Evolutionary conservation across 208 protist genomes (phyloP).

Genomic region (Dictyostelium gargantuum): DNA sequence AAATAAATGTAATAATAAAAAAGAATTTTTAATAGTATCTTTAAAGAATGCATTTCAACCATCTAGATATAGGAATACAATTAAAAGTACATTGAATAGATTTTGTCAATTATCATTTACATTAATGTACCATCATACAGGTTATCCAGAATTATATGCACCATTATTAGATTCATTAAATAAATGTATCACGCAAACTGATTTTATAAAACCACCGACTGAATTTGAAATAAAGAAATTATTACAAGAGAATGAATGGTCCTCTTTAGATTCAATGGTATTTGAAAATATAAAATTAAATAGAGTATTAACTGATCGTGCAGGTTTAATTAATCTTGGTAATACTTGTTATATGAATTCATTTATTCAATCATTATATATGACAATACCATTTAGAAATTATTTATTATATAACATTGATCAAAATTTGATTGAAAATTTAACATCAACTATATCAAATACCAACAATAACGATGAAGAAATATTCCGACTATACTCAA

Average conservation of each 20-base stretch:
- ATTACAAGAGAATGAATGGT: neutral
- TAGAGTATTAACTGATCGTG: neutral
- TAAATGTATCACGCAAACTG: neutral
- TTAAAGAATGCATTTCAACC: neutral
- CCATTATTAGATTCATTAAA: neutral
- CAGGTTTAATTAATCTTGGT: conserved; percentile 83
- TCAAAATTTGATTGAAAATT: neutral
- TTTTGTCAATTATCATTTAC: neutral
- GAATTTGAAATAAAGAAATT: conserved; percentile 14
- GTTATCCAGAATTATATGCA: conserved; percentile 1
- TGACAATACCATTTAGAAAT: conserved; percentile 2
- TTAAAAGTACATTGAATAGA: neutral
- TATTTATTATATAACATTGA: neutral
- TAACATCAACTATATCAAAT: neutral
- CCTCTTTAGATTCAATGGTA: neutral
- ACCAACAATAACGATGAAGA: neutral
- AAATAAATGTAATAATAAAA: neutral
- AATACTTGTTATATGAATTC: conserved; percentile 88
- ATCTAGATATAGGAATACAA: neutral
- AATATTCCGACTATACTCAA: neutral
- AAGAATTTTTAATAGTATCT: neutral
- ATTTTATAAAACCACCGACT: neutral
- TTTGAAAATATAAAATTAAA: neutral
- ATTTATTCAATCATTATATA: conserved; percentile 74
- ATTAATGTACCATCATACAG: conserved; percentile 3